Percentiles rank a stretch among this genome's conserved stretches.
Conservation (phyloP, 2,329 filamentous ascomycete genomes). For the Venturia effusa region DNA sequence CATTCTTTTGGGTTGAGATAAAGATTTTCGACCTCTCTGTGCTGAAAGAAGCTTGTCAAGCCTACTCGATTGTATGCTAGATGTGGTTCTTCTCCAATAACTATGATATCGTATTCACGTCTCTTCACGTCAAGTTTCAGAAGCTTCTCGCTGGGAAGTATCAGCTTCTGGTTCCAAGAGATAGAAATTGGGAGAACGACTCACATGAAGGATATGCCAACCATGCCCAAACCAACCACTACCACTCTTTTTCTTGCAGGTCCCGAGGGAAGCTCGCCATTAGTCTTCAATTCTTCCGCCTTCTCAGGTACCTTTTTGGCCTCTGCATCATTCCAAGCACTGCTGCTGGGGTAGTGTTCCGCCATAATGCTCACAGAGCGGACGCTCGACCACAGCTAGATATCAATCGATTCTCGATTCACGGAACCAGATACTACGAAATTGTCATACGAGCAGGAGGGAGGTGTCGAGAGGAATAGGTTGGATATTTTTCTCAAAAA, state of each 20-base stretch:
- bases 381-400: not conserved
- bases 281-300: conserved; percentile 24
- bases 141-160: conserved; percentile 61
- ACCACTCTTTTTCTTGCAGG: conserved; percentile 55
- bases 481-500: not conserved
- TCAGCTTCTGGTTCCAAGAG: not conserved
- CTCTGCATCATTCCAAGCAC: conserved; percentile 35
- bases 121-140: conserved; percentile 70
- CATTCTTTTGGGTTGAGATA: conserved; percentile 79
- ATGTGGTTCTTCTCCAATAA: conserved; percentile 81
- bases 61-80: conserved; percentile 87
- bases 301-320: conserved; percentile 35
- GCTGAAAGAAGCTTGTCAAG: conserved; percentile 79
- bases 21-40: conserved; percentile 74
- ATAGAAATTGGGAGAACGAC: conserved; percentile 22
- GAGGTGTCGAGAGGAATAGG: not conserved
- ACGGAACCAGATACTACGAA: not conserved
- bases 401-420: not conserved
- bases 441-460: not conserved
- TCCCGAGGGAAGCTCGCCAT: conserved; percentile 23
- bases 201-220: conserved; percentile 80
- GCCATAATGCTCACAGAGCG: not conserved
- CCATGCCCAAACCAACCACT: conserved; percentile 84
- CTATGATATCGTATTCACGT: conserved; percentile 68
- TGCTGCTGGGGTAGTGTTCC: conserved; percentile 23